Evolutionary conservation across 345 rosid species (phyloP).

Genomic region (Hibiscus syriacus): DNA sequence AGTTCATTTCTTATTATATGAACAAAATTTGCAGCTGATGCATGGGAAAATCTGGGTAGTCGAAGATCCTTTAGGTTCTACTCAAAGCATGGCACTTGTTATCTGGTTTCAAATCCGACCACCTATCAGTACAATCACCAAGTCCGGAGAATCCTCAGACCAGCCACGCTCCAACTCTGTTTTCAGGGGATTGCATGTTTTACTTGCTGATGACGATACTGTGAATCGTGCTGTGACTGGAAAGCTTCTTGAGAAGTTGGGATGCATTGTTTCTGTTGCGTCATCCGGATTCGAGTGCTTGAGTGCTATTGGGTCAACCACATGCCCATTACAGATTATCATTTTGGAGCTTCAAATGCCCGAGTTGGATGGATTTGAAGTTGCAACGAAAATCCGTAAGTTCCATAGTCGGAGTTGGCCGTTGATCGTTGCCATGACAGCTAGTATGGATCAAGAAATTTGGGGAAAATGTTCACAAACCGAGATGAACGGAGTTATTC

Average conservation of each 20-base stretch:
- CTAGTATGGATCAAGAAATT: constrained; percentile 46
- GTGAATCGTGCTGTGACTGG: constrained; percentile 64
- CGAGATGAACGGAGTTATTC: constrained; percentile 75
- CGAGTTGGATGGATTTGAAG: constrained; percentile 75
- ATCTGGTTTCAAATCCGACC: constrained; percentile 53
- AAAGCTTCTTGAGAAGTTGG: constrained; percentile 75
- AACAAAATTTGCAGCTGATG: constrained; percentile 50
- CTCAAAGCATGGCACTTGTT: constrained; percentile 66
- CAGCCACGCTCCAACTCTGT: constrained; percentile 49
- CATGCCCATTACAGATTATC: constrained; percentile 51
- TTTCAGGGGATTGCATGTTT: constrained; percentile 61
- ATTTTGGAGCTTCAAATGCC: constrained; percentile 77
- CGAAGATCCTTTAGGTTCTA: constrained; percentile 46
- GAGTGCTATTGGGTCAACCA: constrained; percentile 32
- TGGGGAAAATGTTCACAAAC: constrained; percentile 56
- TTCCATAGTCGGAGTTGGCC: constrained; percentile 60
- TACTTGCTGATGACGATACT: constrained; percentile 67
- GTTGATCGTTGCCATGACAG: constrained; percentile 52
- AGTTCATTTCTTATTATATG: background rate
- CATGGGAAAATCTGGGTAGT: constrained; percentile 74
- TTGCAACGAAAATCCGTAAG: constrained; percentile 64
- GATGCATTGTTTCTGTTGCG: constrained; percentile 59
- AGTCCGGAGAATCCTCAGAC: constrained; percentile 41
- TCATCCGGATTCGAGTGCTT: constrained; percentile 78
- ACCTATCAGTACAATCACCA: constrained; percentile 35